Conservation (phyloP, 2,329 filamentous ascomycete genomes). For the Dactylella cylindrospora region DNA sequence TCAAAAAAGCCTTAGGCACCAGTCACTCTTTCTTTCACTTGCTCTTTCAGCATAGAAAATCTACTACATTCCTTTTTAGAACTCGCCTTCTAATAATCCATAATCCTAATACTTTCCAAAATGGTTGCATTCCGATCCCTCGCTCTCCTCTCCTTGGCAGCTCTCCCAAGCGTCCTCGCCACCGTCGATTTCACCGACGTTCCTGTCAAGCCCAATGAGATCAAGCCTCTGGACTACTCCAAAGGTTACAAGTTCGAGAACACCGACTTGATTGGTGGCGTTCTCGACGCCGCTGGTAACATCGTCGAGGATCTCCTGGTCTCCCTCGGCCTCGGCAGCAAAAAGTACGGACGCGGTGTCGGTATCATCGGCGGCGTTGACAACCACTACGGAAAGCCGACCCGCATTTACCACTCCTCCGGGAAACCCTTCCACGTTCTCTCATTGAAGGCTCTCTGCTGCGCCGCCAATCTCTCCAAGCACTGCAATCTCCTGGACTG, state of each 20-base stretch:
- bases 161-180: conserved; percentile 18
- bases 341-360: conserved; percentile 29
- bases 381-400: conserved; percentile 12
- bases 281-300: conserved; percentile 20
- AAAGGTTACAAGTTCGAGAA: conserved; percentile 30
- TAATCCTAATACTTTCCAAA: conserved; percentile 40
- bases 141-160: conserved; percentile 20
- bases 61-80: conserved; percentile 25
- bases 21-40: conserved; percentile 27
- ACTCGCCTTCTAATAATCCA: too few species aligned
- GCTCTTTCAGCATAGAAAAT: conserved; percentile 33
- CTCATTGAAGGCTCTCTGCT: conserved; percentile 34
- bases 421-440: conserved; percentile 30
- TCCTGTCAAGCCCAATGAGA: conserved; percentile 22
- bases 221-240: conserved; percentile 27
- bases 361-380: conserved; percentile 22
- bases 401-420: conserved; percentile 28
- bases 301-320: conserved; percentile 24
- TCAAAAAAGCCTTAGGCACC: conserved; percentile 43
- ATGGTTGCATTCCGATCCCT: conserved; percentile 41
- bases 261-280: conserved; percentile 30
- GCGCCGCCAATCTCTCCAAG: conserved; percentile 18
- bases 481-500: conserved; percentile 36
- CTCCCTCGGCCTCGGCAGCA: conserved; percentile 17
- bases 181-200: conserved; percentile 38